A percentile compares a stretch with the other conserved stretches of the same genome.
phyloP scores from a whole-genome alignment of 192 early-diverging fungal genomes.

The Fimicolochytrium jonesii region DNA sequence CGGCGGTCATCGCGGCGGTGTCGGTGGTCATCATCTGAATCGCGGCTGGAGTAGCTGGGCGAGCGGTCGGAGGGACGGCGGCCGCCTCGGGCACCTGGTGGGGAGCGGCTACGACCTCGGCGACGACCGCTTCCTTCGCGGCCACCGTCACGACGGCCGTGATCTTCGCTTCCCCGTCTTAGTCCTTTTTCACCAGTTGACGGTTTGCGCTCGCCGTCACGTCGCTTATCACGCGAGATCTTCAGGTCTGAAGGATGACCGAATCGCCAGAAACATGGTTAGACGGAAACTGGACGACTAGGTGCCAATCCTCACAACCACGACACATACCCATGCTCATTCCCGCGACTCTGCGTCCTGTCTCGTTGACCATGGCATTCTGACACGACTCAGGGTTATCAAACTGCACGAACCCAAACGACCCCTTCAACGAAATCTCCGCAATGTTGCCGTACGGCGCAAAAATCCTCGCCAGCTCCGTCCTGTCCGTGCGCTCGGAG shows the following conservation, averaged over 20 bases:
- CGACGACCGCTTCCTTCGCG: conserved; percentile 3
- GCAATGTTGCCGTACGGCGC: conserved; percentile 51
- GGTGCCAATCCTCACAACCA: not conserved
- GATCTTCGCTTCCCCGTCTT: not conserved
- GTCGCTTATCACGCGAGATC: conserved; percentile 31
- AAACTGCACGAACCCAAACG: conserved; percentile 53
- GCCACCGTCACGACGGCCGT: conserved; percentile 7
- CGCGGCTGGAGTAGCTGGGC: conserved; percentile 1
- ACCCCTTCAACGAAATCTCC: conserved; percentile 45
- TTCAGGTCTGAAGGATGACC: conserved; percentile 33
- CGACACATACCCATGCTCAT: conserved; percentile 39
- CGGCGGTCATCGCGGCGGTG: not conserved
- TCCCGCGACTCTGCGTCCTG: conserved; percentile 39
- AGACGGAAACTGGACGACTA: not conserved
- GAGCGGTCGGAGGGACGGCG: conserved; percentile 18
- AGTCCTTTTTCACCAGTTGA: too few relatives aligned
- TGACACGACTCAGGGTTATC: conserved; percentile 37
- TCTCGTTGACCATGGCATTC: conserved; percentile 39
- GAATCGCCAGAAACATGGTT: not conserved
- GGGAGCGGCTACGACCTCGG: not conserved
- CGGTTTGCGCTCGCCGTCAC: not conserved
- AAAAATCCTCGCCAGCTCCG: conserved; percentile 49
- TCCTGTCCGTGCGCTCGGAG: conserved; percentile 36
- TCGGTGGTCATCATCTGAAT: conserved; percentile 7
- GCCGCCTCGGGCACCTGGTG: conserved; percentile 9